These are phyloP conservation scores for Arbutus unedo DNA, from an alignment of 148 eudicot genomes.

Conservation along the genomic window DNA sequence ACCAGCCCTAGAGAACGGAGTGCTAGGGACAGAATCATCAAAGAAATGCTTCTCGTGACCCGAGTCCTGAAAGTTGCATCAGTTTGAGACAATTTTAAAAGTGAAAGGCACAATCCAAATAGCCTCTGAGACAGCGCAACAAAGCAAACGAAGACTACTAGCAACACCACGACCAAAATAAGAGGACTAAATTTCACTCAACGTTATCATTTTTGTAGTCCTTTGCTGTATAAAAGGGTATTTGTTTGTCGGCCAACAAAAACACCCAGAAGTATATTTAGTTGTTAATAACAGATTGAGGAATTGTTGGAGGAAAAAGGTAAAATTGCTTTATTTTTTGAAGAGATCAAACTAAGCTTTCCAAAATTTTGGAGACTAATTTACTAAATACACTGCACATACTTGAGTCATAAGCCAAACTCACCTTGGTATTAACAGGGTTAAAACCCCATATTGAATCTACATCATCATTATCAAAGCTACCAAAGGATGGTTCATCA, in stretches of 20 bases:
- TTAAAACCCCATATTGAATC: slow-evolving; percentile 96
- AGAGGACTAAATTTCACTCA: neutral
- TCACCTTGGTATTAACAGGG: slow-evolving; percentile 52
- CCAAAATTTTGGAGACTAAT: neutral
- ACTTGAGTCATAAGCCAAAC: slow-evolving; percentile 12
- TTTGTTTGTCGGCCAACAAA: neutral
- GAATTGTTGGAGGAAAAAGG: neutral
- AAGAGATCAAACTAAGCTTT: neutral
- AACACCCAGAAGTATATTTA: neutral
- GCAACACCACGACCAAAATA: neutral
- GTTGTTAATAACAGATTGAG: neutral
- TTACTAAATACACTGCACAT: neutral
- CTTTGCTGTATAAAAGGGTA: neutral
- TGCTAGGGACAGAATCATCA: slow-evolving; percentile 81
- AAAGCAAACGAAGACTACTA: neutral
- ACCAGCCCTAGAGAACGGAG: slow-evolving; percentile 70
- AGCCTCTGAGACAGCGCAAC: neutral
- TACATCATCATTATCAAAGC: slow-evolving; percentile 77
- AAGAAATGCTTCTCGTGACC: slow-evolving; percentile 63
- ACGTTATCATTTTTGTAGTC: neutral
- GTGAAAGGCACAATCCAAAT: neutral
- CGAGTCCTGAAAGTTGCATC: slow-evolving; percentile 43
- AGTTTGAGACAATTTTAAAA: neutral
- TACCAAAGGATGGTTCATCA: slow-evolving; percentile 84
- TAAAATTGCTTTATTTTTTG: neutral